These are phyloP conservation scores for Mariannaea sp. DNA, from an alignment of 2,329 filamentous ascomycete species.

Conservation along the genomic window DNA sequence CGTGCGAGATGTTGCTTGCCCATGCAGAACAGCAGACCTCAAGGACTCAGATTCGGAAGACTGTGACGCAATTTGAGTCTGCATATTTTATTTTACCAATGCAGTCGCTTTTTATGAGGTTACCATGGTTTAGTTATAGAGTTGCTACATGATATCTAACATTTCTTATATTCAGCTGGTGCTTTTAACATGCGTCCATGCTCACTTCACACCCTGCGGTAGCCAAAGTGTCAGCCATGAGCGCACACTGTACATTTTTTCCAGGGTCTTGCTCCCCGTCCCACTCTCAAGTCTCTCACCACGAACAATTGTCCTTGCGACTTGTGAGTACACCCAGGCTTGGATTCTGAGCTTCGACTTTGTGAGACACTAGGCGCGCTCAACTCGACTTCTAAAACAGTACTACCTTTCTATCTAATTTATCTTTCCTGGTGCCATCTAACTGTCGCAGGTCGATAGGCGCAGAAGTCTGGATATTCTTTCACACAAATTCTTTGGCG, in stretches of 20 bases:
- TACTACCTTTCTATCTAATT: neutral
- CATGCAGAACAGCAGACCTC: too few relatives aligned
- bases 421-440: neutral
- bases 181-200: too few relatives aligned
- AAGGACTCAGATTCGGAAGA: too few relatives aligned
- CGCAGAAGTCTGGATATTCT: neutral
- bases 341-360: constrained; percentile 1
- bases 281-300: constrained; percentile 10
- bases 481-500: constrained; percentile 28
- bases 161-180: too few relatives aligned
- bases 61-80: too few relatives aligned
- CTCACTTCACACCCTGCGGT: too few relatives aligned
- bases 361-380: neutral
- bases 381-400: neutral
- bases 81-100: too few relatives aligned
- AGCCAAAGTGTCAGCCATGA: constrained; percentile 6
- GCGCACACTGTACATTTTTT: constrained; percentile 17
- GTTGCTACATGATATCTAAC: too few relatives aligned
- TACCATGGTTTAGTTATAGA: too few relatives aligned
- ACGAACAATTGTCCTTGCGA: constrained; percentile 14
- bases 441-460: constrained; percentile 16
- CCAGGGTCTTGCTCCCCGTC: constrained; percentile 17
- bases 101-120: too few relatives aligned
- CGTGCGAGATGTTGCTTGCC: too few relatives aligned
- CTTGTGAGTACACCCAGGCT: constrained; percentile 15